Evolutionary conservation across 2,329 filamentous ascomycete species (phyloP).

Genomic region (Keithomyces neogunnii): DNA sequence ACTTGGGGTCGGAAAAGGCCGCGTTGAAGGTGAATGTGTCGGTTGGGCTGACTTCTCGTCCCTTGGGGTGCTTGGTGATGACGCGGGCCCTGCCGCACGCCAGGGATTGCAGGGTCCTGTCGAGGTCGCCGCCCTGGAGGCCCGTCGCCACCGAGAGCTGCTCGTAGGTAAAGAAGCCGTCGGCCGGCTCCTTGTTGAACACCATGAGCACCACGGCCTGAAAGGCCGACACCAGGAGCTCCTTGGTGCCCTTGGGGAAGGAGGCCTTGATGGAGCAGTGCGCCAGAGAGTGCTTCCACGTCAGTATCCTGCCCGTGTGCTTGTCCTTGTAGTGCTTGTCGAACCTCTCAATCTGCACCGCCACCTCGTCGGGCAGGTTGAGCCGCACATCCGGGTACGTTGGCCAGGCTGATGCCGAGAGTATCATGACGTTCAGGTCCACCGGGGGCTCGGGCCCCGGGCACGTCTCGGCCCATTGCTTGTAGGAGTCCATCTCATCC

Average conservation of each 20-base stretch:
- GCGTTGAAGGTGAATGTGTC: slow-evolving; percentile 83
- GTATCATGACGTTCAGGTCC: slow-evolving; percentile 69
- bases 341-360: slow-evolving; percentile 70
- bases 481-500: slow-evolving; percentile 90
- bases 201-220: slow-evolving; percentile 85
- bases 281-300: slow-evolving; percentile 89
- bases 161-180: slow-evolving; percentile 61
- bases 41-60: slow-evolving; percentile 65
- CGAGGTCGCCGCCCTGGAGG: slow-evolving; percentile 68
- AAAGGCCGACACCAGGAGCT: slow-evolving; percentile 83
- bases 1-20: slow-evolving; percentile 69
- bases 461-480: slow-evolving; percentile 52
- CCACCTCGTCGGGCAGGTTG: slow-evolving; percentile 66
- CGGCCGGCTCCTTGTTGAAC: slow-evolving; percentile 63
- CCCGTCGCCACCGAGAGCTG: slow-evolving; percentile 69
- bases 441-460: slow-evolving; percentile 41
- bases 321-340: slow-evolving; percentile 82
- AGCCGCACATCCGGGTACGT: slow-evolving; percentile 70
- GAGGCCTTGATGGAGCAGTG: slow-evolving; percentile 78
- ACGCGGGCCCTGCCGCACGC: slow-evolving; percentile 86
- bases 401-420: slow-evolving; percentile 91
- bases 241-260: slow-evolving; percentile 75
- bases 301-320: slow-evolving; percentile 76
- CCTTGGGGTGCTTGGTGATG: slow-evolving; percentile 75
- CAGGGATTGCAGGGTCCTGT: slow-evolving; percentile 87